Base-by-base conservation (phyloP, 306 rosid species). In the Trifolium subterraneum region DNA sequence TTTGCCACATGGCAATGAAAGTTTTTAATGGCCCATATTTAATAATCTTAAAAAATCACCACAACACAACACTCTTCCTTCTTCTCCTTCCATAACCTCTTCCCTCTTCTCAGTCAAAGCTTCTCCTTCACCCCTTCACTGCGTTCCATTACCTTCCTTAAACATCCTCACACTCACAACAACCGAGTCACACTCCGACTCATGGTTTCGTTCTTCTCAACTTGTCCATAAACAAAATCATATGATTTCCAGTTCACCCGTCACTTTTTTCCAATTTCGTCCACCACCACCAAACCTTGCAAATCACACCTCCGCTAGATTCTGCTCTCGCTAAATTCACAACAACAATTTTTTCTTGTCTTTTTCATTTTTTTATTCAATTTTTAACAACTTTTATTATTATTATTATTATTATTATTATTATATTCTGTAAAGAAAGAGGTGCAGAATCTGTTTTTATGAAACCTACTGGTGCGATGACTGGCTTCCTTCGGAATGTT, bases 251-350 rank as follows among this genome's bases (percentile, higher is more conserved):
- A 62, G 80, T 80, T 85, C 74, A 45, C 81, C 81, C 90, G 73
- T 87, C 70, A 41, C 68, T 36, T 60, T 69, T 72, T 77, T 88
- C 79, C 70, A 14, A 66, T 83, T 64, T 19, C 56, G 45, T 51
- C 74, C 75, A 23, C 52, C 73, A 64, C 44, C 25, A 4, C 68
- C 35, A 81, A 45, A 56, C 47, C 87, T 20, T 68, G 96, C 90
- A 18, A 93, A 93, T 82, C 98, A 93, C 64, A 91, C 98, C 81
- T 88, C 97, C 41, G 86, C 97, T 42, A 90, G 97, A 7, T 91
- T 93, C 85, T 93, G 94, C 85, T 84, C 88, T 66, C 92, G 96
- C 60, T 93, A 88, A 73, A 19, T 2, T 39, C 50, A 22, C n/a
- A 6, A 15, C 33, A 60, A 29, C 6, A 5, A 58, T 12, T 15